Percentiles rank a stretch among this genome's conserved stretches.
These are phyloP conservation scores for Talaromyces amestolkiae DNA, from an alignment of 2,329 filamentous ascomycete genomes.

Conservation along the genomic window DNA sequence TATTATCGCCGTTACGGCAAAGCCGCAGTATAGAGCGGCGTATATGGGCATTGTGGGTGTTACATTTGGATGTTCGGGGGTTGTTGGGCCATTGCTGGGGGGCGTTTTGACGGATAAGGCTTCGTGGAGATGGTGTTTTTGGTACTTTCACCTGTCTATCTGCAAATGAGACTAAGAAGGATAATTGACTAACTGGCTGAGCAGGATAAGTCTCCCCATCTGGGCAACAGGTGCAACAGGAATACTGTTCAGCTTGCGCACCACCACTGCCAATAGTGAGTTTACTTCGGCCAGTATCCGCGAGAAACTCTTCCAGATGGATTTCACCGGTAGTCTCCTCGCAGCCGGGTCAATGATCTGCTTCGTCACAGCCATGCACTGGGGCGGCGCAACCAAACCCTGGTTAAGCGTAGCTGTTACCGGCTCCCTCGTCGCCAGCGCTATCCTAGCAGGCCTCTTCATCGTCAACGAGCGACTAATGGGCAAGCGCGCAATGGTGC, in stretches of 20 bases:
- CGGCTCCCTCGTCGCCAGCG: slow-evolving; percentile 23
- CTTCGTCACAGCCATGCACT: slow-evolving; percentile 28
- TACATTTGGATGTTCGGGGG: slow-evolving; percentile 24
- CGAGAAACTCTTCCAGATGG: slow-evolving; percentile 27
- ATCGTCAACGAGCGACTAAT: slow-evolving; percentile 20
- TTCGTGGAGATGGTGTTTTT: slow-evolving; percentile 26
- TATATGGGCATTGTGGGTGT: slow-evolving; percentile 14
- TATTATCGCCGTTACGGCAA: slow-evolving; percentile 28
- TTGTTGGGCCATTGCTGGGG: slow-evolving; percentile 18
- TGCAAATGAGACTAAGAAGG: neutral
- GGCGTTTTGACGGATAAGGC: slow-evolving; percentile 13
- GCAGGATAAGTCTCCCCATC: slow-evolving; percentile 34
- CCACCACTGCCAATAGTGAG: slow-evolving; percentile 15
- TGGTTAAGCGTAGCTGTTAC: slow-evolving; percentile 26
- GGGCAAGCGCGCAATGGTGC: slow-evolving; percentile 32
- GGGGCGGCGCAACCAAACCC: slow-evolving; percentile 27
- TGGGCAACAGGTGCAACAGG: slow-evolving; percentile 27
- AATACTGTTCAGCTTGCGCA: slow-evolving; percentile 28
- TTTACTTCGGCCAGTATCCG: slow-evolving; percentile 17
- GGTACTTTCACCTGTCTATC: slow-evolving; percentile 11
- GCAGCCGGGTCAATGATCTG: slow-evolving; percentile 25
- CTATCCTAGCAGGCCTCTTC: slow-evolving; percentile 23
- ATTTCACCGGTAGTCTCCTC: slow-evolving; percentile 25
- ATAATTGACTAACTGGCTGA: neutral
- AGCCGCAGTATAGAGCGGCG: slow-evolving; percentile 28